A percentile compares a stretch with the other conserved stretches of the same genome.
phyloP scores from a whole-genome alignment of 768 basidiomycete species.

The Leucocoprinus birnbaumii region DNA sequence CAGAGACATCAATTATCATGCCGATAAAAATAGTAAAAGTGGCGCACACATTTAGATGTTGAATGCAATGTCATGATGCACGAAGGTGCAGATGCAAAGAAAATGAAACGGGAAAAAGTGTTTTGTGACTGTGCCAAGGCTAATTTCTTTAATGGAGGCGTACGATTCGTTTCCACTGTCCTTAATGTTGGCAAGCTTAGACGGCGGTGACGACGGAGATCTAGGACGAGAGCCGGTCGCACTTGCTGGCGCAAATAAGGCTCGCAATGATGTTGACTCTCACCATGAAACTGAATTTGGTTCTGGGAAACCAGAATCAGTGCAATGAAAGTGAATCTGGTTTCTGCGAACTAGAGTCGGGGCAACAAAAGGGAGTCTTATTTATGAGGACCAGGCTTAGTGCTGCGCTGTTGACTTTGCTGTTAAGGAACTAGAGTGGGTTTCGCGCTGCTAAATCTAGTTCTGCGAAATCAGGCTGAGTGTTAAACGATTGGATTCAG shows the following conservation, averaged over 20 bases:
- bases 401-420: no score
- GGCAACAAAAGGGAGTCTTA: constrained; percentile 5
- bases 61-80: constrained; percentile 6
- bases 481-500: no score
- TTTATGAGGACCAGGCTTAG: constrained; percentile 9
- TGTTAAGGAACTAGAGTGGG: no score
- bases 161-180: constrained; percentile 39
- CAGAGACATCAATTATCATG: constrained; percentile 12
- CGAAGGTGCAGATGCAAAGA: background rate
- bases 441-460: no score
- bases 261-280: constrained; percentile 46
- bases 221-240: constrained; percentile 30
- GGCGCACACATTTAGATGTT: constrained; percentile 7
- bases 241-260: constrained; percentile 29
- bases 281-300: constrained; percentile 81
- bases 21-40: constrained; percentile 7
- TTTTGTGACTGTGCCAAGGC: constrained; percentile 35
- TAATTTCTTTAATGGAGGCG: constrained; percentile 68
- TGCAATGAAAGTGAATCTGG: no score
- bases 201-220: constrained; percentile 46
- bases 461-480: no score
- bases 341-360: no score
- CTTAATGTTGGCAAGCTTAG: constrained; percentile 58
- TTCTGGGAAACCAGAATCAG: no score
- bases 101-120: background rate